Base-by-base conservation (phyloP, 2,329 filamentous ascomycete species). In the Metarhizium sp. region DNA sequence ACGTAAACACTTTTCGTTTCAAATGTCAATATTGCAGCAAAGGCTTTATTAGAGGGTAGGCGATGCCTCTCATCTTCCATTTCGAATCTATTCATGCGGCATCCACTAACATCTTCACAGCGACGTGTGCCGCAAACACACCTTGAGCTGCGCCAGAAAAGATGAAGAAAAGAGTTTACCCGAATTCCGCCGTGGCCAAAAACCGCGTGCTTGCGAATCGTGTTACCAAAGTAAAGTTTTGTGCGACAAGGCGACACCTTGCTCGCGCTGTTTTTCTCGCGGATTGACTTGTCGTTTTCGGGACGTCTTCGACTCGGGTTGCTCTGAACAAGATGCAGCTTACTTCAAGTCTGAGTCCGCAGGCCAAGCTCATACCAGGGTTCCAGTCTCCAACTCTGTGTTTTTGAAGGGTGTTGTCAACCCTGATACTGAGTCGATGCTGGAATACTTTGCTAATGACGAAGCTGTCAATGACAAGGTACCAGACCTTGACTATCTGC, bases 151-250 rank as follows among this genome's bases (percentile, higher is more conserved):
- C 25, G 25, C 25, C 25, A 25, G 25, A 25, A 25, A 25, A 25
- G 25, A 25, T 25, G 25, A 25, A 25, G 25, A 25, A 1, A 25
- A 25, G 25, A 25, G 25, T 25, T 25, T 25, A 25, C 25, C 25
- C 25, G 25, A 60, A 1, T 58, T 61, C 8, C 63, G 61, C 42
- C 62, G 65, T 5, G 66, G 66, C 14, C 64, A 66, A 34, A 66
- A 64, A 46, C 61, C 64, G 0, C 55, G 57, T 1, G 65, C 66
- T 2, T 68, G 66, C 54, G 64, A 67, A 20, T 59, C 60, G 2
- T 68, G 66, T 53, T 66, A 25, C 52, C 59, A 58, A 30, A 64
- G 64, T 58, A 66, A 66, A 36, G 58, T 64, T 13, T 61, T 63
- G 18, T 68, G 66, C 54, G 63, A 67, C 51, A 63, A 59, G 4